These are phyloP conservation scores for Sclerospora graminicola DNA, from an alignment of 352 stramenopile genomes.

Conservation along the genomic window DNA sequence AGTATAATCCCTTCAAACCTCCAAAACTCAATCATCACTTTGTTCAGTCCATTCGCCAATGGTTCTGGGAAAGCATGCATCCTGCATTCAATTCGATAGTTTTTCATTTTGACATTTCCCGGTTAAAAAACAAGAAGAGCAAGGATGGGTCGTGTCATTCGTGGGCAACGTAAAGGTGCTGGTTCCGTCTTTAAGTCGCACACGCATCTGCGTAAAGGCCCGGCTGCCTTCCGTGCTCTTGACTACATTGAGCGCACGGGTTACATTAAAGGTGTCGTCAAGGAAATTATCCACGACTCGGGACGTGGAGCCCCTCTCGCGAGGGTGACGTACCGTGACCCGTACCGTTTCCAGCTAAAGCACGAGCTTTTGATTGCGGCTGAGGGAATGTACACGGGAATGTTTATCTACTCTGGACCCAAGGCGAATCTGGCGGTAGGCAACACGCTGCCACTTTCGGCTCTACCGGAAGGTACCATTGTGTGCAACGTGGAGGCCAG, in stretches of 20 bases:
- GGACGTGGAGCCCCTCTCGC: slow-evolving; percentile 94
- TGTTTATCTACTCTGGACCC: slow-evolving; percentile 98
- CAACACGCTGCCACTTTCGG: slow-evolving; percentile 94
- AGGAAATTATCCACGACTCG: slow-evolving; percentile 98
- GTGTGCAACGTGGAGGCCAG: slow-evolving; percentile 97
- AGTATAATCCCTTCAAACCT: neutral
- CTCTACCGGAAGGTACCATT: slow-evolving; percentile 97
- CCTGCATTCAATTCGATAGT: no score
- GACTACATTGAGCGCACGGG: slow-evolving; percentile 92
- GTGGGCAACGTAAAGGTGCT: slow-evolving; percentile 83
- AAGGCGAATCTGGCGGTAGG: slow-evolving; percentile 93
- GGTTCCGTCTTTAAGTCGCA: slow-evolving; percentile 80
- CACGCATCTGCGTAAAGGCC: slow-evolving; percentile 69
- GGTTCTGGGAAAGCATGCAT: neutral
- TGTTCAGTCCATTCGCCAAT: neutral
- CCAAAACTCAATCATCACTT: neutral
- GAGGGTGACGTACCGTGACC: slow-evolving; percentile 90
- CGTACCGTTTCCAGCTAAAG: slow-evolving; percentile 86
- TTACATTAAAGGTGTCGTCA: slow-evolving; percentile 98
- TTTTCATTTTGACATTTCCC: slow-evolving; percentile 74
- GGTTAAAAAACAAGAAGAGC: slow-evolving; percentile 27
- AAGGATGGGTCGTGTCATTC: slow-evolving; percentile 83
- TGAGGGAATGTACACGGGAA: slow-evolving; percentile 98
- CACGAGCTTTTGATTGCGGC: slow-evolving; percentile 95
- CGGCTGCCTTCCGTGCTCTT: slow-evolving; percentile 57